These are phyloP conservation scores for Lippia alba DNA, from an alignment of 305 asterid species.

Conservation along the genomic window DNA sequence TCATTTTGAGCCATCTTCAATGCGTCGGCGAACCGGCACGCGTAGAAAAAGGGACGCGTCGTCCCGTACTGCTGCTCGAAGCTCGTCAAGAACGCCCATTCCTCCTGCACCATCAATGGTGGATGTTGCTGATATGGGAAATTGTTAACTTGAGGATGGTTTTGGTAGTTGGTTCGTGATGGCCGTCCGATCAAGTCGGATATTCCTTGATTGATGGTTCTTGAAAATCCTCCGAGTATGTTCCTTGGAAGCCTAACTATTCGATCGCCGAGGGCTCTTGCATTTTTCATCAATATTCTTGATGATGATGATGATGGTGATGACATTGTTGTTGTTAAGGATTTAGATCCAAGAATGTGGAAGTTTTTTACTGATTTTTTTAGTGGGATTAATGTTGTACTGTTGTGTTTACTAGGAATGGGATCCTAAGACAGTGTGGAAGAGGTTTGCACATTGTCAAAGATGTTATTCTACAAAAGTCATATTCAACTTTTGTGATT, in stretches of 20 bases:
- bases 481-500: slow-evolving; percentile 34
- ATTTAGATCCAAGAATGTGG: background rate
- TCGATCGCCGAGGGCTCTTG: slow-evolving; percentile 53
- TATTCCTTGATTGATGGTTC: slow-evolving; percentile 68
- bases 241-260: slow-evolving; percentile 69
- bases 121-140: slow-evolving; percentile 47
- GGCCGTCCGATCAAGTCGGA: slow-evolving; percentile 43
- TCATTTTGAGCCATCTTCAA: slow-evolving; percentile 69
- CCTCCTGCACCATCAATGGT: slow-evolving; percentile 56
- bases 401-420: slow-evolving; percentile 19
- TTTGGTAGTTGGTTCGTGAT: slow-evolving; percentile 46
- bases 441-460: slow-evolving; percentile 39
- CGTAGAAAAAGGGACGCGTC: slow-evolving; percentile 80
- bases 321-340: slow-evolving; percentile 36
- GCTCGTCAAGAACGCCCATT: slow-evolving; percentile 63
- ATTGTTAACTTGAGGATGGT: slow-evolving; percentile 34
- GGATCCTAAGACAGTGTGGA: slow-evolving; percentile 43
- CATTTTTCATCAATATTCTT: slow-evolving; percentile 37
- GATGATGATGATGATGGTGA: slow-evolving; percentile 32
- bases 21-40: slow-evolving; percentile 63
- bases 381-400: background rate
- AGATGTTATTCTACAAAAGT: slow-evolving; percentile 30
- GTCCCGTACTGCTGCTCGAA: slow-evolving; percentile 78
- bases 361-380: background rate
- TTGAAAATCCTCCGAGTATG: slow-evolving; percentile 63